Evolutionary conservation across 2,329 filamentous ascomycete genomes (phyloP), one percentile per base, ranked within the genome.

Genomic region (Sporothrix schenckii): DNA sequence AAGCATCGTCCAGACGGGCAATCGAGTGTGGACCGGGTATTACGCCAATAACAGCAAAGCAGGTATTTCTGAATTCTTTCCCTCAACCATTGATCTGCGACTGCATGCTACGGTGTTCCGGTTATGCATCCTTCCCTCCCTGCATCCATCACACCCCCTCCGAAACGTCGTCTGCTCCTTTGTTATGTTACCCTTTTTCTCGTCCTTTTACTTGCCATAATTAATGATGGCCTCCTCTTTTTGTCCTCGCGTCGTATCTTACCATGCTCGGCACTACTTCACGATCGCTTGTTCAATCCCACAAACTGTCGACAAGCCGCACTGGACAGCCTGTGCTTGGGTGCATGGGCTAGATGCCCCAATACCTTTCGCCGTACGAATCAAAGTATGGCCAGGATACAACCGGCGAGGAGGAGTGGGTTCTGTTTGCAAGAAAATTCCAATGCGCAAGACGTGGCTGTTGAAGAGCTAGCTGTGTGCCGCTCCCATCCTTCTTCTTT

Each of bases 81-180:
- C 39, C 7, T 14, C n/a, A 5, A 1, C 34, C 7, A 11, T 66
- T 50, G 49, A 66, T 66, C 63, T 34, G 63, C 49, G 16, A 30
- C n/a, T 41, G 63, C 6, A 66, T 65, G 61, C 61, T 50, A 65
- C 44, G 44, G 61, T 63, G 58, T n/a, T 47, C 39, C 47, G 27
- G 63, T 19, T 24, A 53, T 50, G 63, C 47, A 53, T 66, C 47
- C 49, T 41, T 66, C n/a, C 47, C 63, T 21, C 49, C 47, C 30
- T 39, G 63, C 63, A 39, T 24, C 49, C 14, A 39, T 16, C 11
- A 16, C 41, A 9, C 27, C 27, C 16, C 49, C 21, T 52, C 63
- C 39, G 63, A 53, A 27, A 47, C 27, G 13, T 41, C 41, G 24
- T 66, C 65, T 50, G 13, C 49, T 54, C 34, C 14, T 2, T 47